Evolutionary conservation across 129 eudicot genomes (phyloP).

Genomic region (Smallanthus sonchifolius): DNA sequence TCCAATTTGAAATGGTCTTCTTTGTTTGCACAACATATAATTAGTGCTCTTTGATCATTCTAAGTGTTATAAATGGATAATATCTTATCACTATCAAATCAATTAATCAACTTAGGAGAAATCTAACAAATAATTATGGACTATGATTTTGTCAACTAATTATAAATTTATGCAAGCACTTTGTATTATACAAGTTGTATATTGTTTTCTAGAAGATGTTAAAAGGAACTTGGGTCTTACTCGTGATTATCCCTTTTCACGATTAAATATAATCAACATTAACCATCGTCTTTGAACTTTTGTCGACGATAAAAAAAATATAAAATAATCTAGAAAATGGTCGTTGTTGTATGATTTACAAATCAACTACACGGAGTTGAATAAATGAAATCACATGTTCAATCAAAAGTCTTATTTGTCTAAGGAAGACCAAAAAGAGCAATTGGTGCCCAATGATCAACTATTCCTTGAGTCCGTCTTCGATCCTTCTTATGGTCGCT

Average conservation of each 20-base stretch:
- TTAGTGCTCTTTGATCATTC: too few relatives aligned
- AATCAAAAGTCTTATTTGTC: slow-evolving; percentile 4
- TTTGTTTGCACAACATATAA: too few relatives aligned
- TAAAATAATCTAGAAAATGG: background rate
- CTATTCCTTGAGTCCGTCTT: slow-evolving; percentile 32
- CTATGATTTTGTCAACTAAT: too few relatives aligned
- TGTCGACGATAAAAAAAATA: background rate
- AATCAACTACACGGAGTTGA: background rate
- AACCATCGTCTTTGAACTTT: background rate
- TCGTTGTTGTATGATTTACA: background rate
- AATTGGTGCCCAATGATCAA: background rate
- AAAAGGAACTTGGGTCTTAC: background rate
- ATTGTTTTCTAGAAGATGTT: background rate
- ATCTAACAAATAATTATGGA: too few relatives aligned
- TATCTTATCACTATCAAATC: too few relatives aligned
- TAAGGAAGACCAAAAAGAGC: background rate
- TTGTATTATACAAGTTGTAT: background rate
- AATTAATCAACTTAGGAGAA: too few relatives aligned
- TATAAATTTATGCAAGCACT: background rate
- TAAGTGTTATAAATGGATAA: too few relatives aligned
- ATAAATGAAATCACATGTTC: background rate
- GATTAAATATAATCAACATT: background rate
- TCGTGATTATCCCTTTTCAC: background rate
- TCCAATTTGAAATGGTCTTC: too few relatives aligned
- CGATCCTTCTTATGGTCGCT: slow-evolving; percentile 29